phyloP scores from a whole-genome alignment of 257 asterid genomes.

The Perilla frutescens region DNA sequence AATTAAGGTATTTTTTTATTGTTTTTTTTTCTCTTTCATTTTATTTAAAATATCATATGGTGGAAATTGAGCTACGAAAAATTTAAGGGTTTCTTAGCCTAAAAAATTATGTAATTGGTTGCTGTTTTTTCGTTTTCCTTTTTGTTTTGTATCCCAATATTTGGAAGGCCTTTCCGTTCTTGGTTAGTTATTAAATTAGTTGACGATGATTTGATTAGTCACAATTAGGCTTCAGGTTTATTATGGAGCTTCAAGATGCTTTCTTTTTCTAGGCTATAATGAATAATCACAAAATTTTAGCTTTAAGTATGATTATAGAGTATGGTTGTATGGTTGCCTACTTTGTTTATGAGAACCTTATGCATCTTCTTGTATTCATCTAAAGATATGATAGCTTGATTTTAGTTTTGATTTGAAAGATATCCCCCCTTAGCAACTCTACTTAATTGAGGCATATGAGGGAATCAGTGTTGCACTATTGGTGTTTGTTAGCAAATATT shows the following conservation, averaged over 20 bases:
- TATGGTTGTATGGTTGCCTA: neutral
- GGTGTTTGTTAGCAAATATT: slow-evolving; percentile 5
- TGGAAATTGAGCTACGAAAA: neutral
- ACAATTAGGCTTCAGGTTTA: neutral
- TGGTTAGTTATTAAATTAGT: neutral
- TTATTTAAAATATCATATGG: neutral
- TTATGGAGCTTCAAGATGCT: slow-evolving; percentile 5
- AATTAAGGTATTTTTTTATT: slow-evolving; percentile 42
- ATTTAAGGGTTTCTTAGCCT: neutral
- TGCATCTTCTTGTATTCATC: slow-evolving; percentile 10
- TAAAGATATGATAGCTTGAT: neutral
- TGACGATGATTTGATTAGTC: neutral
- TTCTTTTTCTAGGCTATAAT: neutral
- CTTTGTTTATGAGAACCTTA: neutral
- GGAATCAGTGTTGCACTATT: slow-evolving; percentile 1
- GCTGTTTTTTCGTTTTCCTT: neutral
- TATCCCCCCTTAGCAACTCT: neutral
- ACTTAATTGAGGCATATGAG: neutral
- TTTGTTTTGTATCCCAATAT: neutral
- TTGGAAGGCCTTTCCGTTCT: too few species aligned
- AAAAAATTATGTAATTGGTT: neutral
- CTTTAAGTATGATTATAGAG: neutral
- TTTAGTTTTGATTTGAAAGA: slow-evolving; percentile 3
- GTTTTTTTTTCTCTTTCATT: neutral
- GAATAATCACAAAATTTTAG: neutral